Percentiles rank a stretch among this genome's conserved stretches.
Evolutionary conservation across 1,284 basidiomycete genomes (phyloP).

Genomic region (Filobasidium uniguttulatum): DNA sequence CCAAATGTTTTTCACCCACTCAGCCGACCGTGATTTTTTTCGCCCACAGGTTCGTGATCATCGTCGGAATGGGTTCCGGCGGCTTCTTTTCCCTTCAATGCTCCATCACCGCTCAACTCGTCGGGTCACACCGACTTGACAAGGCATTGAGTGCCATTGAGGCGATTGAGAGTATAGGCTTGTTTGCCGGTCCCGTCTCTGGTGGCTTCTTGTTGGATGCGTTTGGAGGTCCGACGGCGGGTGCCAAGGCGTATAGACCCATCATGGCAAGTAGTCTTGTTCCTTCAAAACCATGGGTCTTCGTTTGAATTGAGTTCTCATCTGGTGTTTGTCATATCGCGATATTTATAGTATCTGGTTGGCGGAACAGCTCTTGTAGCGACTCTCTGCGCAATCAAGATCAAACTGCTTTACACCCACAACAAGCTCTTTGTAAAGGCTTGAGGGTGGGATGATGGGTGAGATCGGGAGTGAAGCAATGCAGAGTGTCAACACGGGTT

Average conservation of each 20-base stretch:
- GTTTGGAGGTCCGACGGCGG: constrained; percentile 14
- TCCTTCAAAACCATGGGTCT: not conserved
- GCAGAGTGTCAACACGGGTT: too few relatives aligned
- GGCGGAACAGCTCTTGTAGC: constrained; percentile 6
- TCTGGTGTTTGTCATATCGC: not conserved
- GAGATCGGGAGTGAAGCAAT: too few relatives aligned
- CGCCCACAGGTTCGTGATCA: constrained; percentile 9
- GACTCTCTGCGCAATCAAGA: not conserved
- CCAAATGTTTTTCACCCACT: not conserved
- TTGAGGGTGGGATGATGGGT: not conserved
- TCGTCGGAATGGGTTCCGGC: constrained; percentile 16
- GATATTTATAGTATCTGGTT: constrained; percentile 8
- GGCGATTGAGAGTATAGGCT: constrained; percentile 13
- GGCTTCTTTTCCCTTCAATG: constrained; percentile 18
- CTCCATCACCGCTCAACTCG: constrained; percentile 14
- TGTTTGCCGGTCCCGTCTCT: constrained; percentile 17
- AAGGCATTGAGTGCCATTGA: constrained; percentile 15
- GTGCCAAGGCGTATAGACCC: constrained; percentile 15
- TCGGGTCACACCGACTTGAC: constrained; percentile 15
- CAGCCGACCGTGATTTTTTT: not conserved
- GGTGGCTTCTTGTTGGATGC: constrained; percentile 17
- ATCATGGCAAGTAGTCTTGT: constrained; percentile 12
- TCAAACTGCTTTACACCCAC: constrained; percentile 4
- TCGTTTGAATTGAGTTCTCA: not conserved
- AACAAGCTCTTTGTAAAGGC: constrained; percentile 9